Base-by-base conservation (phyloP, 2,329 filamentous ascomycete genomes). In the Fragosphaeria purpurea region DNA sequence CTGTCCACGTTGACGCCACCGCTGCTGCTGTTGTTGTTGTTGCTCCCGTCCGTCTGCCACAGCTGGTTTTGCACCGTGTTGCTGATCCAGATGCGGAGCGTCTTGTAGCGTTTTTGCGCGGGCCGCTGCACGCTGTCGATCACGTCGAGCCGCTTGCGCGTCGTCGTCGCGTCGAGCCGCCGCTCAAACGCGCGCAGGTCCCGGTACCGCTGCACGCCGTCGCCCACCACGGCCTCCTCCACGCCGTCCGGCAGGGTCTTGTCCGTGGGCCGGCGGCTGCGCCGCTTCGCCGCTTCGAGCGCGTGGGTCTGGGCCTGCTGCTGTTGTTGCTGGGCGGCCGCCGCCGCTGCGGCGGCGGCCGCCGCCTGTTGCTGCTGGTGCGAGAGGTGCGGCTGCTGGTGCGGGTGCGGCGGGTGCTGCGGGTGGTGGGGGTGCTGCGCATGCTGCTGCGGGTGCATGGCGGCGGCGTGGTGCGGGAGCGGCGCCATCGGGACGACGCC, bases 41-140 rank as follows among this genome's bases (percentile, higher is more conserved):
- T 79, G 40, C 75, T 77, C 41, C 72, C 74, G 59, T 75, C 79
- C 37, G 75, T 77, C 68, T 98, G 93, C 93, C 93, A 97, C 35
- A 86, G 83, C 69, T 98, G 93, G 62, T 93, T 88, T 66, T 96
- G 88, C 37, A 85, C 88, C 1, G 89, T 95, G 67, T 98, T 98
- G 61, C 83, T 90, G 61, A 98, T 83, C 89, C 89, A 97, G 56
- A 98, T 79, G 55, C 91, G 85, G 67, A 98, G 74, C 3, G 88
- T 95, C 62, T 85, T 86, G 66, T 84, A 85, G 58, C 86, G 80
- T 79, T 57, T 57, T 7, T 45, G 46, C 13, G 48, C 45, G 22
- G 83, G 84, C 56, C 84, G 80, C 63, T 80, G 86, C 49, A 88
- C 79, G 42, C 82, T 83, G 64, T 97, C 91, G 56, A 88, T 80